Conservation (phyloP, 1,284 basidiomycete species). For the Anthracocystis panici-leucophaei region DNA sequence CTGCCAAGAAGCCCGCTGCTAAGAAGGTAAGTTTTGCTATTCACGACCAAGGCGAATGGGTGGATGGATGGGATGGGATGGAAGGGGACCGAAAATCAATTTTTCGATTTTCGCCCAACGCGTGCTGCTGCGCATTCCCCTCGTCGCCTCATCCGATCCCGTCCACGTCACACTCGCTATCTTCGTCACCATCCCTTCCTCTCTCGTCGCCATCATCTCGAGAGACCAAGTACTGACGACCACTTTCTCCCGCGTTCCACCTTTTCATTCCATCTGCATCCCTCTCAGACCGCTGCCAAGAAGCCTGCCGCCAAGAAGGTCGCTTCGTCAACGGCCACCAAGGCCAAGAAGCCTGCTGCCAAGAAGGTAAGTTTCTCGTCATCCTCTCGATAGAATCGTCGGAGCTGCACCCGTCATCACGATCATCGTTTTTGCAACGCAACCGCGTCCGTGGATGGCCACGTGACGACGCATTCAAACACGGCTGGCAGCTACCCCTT, state of each 20-base stretch:
- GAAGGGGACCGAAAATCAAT: slow-evolving; percentile 20
- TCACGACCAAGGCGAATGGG: slow-evolving; percentile 10
- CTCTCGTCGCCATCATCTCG: slow-evolving; percentile 1
- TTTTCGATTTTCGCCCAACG: slow-evolving; percentile 21
- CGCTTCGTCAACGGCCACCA: slow-evolving; percentile 55
- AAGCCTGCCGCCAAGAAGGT: slow-evolving; percentile 59
- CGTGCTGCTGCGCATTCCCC: slow-evolving; percentile 27
- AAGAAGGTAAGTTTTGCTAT: slow-evolving; percentile 50
- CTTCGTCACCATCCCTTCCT: not conserved
- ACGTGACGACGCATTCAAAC: slow-evolving; percentile 12
- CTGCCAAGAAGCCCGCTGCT: slow-evolving; percentile 59
- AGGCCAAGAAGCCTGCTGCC: slow-evolving; percentile 65
- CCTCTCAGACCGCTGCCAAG: slow-evolving; percentile 42
- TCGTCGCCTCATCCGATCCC: not conserved
- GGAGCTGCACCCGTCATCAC: slow-evolving; percentile 11
- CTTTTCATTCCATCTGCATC: not conserved
- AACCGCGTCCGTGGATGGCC: slow-evolving; percentile 1
- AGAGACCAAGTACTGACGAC: not conserved
- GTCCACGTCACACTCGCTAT: slow-evolving; percentile 16
- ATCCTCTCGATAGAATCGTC: slow-evolving; percentile 3
- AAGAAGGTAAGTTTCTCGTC: slow-evolving; percentile 56
- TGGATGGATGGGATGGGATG: slow-evolving; percentile 15
- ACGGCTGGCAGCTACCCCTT: not conserved
- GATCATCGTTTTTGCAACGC: slow-evolving; percentile 5
- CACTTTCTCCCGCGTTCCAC: not conserved